A percentile compares a stretch with the other conserved stretches of the same genome.
phyloP scores from a whole-genome alignment of 768 basidiomycete species.

The Lactarius trivialis region DNA sequence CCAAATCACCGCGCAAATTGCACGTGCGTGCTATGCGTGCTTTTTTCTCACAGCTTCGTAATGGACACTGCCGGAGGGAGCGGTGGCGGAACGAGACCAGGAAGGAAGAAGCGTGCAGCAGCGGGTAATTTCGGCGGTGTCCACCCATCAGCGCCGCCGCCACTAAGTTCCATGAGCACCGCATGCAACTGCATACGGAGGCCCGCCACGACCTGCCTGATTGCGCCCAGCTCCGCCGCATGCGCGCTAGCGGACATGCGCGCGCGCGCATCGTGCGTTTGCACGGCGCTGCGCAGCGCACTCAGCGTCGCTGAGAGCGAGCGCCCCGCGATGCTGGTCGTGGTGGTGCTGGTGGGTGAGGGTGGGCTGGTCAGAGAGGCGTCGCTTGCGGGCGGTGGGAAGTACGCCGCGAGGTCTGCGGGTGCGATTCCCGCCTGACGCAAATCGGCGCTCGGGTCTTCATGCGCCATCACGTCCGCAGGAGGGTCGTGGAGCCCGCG shows the following conservation, averaged over 20 bases:
- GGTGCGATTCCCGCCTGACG: neutral
- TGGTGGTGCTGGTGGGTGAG: neutral
- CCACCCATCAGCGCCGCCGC: neutral
- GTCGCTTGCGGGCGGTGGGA: conserved; percentile 15
- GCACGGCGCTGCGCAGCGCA: conserved; percentile 15
- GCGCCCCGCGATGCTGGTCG: neutral
- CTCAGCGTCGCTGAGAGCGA: conserved; percentile 10
- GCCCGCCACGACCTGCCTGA: conserved; percentile 22
- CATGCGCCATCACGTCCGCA: conserved; percentile 9
- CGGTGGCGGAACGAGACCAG: neutral
- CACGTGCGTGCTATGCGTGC: neutral
- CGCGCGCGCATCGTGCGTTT: conserved; percentile 19
- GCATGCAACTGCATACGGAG: conserved; percentile 23
- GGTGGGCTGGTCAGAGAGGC: neutral
- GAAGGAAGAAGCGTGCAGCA: conserved; percentile 1
- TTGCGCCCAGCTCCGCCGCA: conserved; percentile 20
- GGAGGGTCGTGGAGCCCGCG: conserved; percentile 6
- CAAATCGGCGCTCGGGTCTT: neutral
- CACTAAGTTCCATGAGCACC: conserved; percentile 22
- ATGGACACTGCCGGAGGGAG: neutral
- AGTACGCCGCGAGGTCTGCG: conserved; percentile 21
- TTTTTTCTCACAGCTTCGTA: conserved; percentile 6
- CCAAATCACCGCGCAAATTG: neutral
- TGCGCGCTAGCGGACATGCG: conserved; percentile 18
- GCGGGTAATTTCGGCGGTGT: neutral